Conservation (phyloP, 768 basidiomycete genomes). For the Boletus sensibilis region DNA sequence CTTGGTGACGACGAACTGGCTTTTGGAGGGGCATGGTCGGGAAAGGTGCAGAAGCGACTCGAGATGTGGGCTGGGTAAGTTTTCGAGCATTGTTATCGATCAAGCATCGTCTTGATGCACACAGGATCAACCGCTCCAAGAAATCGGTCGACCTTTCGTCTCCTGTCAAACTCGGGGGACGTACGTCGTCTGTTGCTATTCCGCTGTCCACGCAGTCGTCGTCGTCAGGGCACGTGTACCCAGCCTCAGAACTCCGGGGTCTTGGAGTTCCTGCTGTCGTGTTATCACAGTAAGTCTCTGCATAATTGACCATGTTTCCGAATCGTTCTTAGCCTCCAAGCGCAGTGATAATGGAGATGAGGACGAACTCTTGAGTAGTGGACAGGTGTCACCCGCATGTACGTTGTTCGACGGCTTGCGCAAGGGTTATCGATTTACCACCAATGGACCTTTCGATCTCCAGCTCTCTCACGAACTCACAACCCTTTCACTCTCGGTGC, state of each 20-base stretch:
- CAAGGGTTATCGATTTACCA: conserved; percentile 6
- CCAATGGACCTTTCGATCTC: background rate
- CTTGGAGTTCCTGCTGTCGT: conserved; percentile 40
- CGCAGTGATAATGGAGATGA: conserved; percentile 43
- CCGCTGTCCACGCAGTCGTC: conserved; percentile 37
- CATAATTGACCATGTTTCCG: background rate
- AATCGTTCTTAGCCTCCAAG: background rate
- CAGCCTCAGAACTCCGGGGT: conserved; percentile 26
- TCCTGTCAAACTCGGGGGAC: conserved; percentile 22
- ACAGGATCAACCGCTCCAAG: conserved; percentile 37
- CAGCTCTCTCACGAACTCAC: conserved; percentile 26
- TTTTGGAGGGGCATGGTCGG: conserved; percentile 39
- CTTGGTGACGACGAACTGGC: conserved; percentile 32
- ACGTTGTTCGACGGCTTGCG: conserved; percentile 26
- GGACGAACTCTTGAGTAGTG: conserved; percentile 74
- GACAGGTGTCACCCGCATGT: conserved; percentile 74
- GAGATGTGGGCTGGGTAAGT: conserved; percentile 51
- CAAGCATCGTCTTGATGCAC: conserved; percentile 7
- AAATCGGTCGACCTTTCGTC: conserved; percentile 28
- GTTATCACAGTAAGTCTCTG: conserved; percentile 36
- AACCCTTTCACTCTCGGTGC: conserved; percentile 26
- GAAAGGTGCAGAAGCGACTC: conserved; percentile 45
- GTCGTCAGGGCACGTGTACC: conserved; percentile 31
- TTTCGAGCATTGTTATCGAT: background rate
- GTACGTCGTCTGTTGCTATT: conserved; percentile 29